phyloP scores from a whole-genome alignment of 352 stramenopile genomes.

The Ophiocytium majus region DNA sequence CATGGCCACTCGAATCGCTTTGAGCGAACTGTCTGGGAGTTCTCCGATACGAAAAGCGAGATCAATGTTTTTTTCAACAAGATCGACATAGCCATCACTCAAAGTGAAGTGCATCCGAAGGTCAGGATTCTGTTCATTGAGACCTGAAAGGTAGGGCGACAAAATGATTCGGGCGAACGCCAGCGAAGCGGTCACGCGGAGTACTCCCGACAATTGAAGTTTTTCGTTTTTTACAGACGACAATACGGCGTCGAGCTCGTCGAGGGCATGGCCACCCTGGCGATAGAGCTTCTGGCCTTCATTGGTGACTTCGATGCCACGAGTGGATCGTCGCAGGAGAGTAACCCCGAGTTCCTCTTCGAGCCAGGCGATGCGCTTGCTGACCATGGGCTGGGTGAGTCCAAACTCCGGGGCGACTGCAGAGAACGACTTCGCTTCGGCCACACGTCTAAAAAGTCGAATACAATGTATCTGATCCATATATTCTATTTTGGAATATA shows the following conservation, averaged over 20 bases:
- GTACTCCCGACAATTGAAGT: neutral
- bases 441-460: conserved; percentile 17
- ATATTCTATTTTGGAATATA: conserved; percentile 30
- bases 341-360: conserved; percentile 11
- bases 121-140: conserved; percentile 1
- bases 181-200: conserved; percentile 3
- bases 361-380: conserved; percentile 13
- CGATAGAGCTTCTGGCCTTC: conserved; percentile 53
- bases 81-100: conserved; percentile 9
- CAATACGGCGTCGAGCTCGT: conserved; percentile 8
- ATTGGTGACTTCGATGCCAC: conserved; percentile 7
- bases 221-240: neutral
- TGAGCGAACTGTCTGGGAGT: conserved; percentile 2
- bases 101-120: neutral
- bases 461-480: conserved; percentile 19
- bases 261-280: neutral
- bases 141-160: neutral
- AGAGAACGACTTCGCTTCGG: conserved; percentile 17
- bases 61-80: conserved; percentile 14
- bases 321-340: conserved; percentile 14
- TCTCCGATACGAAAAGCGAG: conserved; percentile 1
- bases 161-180: conserved; percentile 5
- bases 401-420: conserved; percentile 14
- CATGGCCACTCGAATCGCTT: neutral
- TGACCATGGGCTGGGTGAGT: conserved; percentile 9